Evolutionary conservation across 495 filamentous ascomycete genomes (phyloP).

Genomic region (Talaromyces borbonicus): DNA sequence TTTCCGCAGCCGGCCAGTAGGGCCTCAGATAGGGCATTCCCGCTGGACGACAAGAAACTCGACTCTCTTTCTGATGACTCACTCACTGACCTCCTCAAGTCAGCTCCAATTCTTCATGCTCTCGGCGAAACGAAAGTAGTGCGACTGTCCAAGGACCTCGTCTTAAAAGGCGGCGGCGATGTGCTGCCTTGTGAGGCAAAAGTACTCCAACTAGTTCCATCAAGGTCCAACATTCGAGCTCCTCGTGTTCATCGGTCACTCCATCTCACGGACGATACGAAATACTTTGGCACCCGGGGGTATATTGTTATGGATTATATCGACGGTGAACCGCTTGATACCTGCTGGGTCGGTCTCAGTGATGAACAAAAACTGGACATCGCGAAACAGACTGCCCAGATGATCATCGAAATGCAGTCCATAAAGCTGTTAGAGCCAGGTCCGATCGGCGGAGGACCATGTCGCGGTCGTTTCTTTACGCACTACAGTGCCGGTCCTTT

Average conservation of each 20-base stretch:
- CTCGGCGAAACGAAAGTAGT: conserved; percentile 13
- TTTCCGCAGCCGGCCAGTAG: not conserved
- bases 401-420: conserved; percentile 18
- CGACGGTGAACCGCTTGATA: conserved; percentile 15
- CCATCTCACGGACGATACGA: conserved; percentile 12
- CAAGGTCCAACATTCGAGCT: conserved; percentile 10
- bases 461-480: conserved; percentile 19
- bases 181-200: conserved; percentile 14
- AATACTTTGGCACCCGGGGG: conserved; percentile 17
- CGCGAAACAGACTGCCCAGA: conserved; percentile 13
- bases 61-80: conserved; percentile 7
- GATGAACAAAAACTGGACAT: conserved; percentile 12
- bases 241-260: conserved; percentile 16
- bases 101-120: conserved; percentile 9
- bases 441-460: conserved; percentile 17
- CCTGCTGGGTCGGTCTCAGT: conserved; percentile 16
- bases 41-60: not conserved
- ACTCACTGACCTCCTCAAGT: conserved; percentile 11
- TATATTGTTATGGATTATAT: conserved; percentile 30
- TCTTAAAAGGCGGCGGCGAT: conserved; percentile 14
- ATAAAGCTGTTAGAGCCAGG: conserved; percentile 15
- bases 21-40: no score
- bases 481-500: conserved; percentile 24
- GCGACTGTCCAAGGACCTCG: conserved; percentile 11
- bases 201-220: conserved; percentile 11